Evolutionary conservation across 2,329 filamentous ascomycete genomes (phyloP), one percentile per base, ranked within the genome.

Genomic region (Botrytis pseudocinerea): DNA sequence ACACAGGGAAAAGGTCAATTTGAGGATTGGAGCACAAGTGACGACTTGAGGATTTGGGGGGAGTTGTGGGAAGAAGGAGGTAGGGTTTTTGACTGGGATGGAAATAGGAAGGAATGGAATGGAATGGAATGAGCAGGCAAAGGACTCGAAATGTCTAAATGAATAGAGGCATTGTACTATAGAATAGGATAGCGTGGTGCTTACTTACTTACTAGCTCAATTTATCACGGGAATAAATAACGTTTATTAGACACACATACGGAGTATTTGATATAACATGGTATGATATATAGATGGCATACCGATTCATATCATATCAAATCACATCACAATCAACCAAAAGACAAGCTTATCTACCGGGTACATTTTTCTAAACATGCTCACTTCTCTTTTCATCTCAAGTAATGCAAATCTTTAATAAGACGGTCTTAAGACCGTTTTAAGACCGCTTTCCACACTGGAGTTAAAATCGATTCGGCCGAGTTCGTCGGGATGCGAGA

Each of bases 1-100:
- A 70, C 96, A 99, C 82, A 88, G 91, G 78, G 90, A 93, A 77
- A 88, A 88, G 78, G 93, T 95, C 16, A 88, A 91, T 72, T 44
- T 72, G 14, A 74, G 76, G 40, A n/a, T 64, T 35, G 74, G 42
- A 16, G 28, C 46, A 18, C 57, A 38, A n/a, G 46, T 25, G 20
- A 46, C 54, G 22, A 16, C 5, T 3, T 51, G 1, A 38, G 54
- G 42, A 35, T 20, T 42, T 51, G 25, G 14, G 25, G 8, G 8
- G 22, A 16, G 20, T 35, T 14, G 59, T 48, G 25, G 60, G 18
- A 10, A 10, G 42, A 40, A 16, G 18, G 40, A 40, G 42, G 22
- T 4, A 25, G 40, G 38, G 8, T 2, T 14, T 64, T 20, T 35
- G 18, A 35, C 40, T 40, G 22, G 25, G 8, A n/a, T 42, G 25